Percentiles rank a stretch among this genome's conserved stretches.
Conservation (phyloP, 148 eudicot species). For the Camellia lanceoleosa region DNA sequence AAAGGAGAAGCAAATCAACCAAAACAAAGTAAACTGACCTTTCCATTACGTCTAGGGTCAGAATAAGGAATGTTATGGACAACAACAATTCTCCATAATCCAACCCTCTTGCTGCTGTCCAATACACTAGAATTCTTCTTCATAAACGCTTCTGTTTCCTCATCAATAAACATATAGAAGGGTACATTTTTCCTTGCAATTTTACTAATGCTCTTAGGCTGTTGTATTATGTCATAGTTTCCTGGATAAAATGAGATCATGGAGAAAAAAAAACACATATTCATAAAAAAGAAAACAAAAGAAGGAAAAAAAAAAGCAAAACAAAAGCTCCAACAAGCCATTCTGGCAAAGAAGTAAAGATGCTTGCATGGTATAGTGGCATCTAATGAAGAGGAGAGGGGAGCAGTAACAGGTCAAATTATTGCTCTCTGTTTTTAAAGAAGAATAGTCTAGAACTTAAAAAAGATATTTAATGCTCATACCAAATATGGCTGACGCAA, state of each 20-base stretch:
- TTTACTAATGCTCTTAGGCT: slow-evolving; percentile 68
- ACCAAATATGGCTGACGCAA: slow-evolving; percentile 98
- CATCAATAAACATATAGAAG: slow-evolving; percentile 86
- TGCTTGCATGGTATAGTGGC: neutral
- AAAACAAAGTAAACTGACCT: slow-evolving; percentile 47
- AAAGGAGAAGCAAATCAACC: neutral
- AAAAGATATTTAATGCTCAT: slow-evolving; percentile 18
- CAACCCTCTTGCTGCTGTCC: slow-evolving; percentile 57
- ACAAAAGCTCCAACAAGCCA: slow-evolving; percentile 9
- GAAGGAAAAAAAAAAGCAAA: neutral
- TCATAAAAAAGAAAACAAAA: slow-evolving; percentile 5
- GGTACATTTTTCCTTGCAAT: slow-evolving; percentile 57
- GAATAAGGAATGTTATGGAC: slow-evolving; percentile 71
- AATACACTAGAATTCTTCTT: slow-evolving; percentile 66
- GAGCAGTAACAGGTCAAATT: neutral
- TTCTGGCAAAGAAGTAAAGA: neutral
- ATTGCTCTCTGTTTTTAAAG: neutral
- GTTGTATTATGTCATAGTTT: slow-evolving; percentile 80
- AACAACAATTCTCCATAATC: slow-evolving; percentile 80
- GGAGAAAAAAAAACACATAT: slow-evolving; percentile 6
- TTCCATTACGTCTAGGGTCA: slow-evolving; percentile 87
- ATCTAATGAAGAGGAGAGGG: neutral
- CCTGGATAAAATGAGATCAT: slow-evolving; percentile 42
- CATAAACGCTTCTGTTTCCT: slow-evolving; percentile 80
- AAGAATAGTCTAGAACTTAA: neutral